A percentile compares a stretch with the other conserved stretches of the same genome.
These are phyloP conservation scores for Myochromella boudieri DNA, from an alignment of 768 basidiomycete genomes.

Conservation along the genomic window DNA sequence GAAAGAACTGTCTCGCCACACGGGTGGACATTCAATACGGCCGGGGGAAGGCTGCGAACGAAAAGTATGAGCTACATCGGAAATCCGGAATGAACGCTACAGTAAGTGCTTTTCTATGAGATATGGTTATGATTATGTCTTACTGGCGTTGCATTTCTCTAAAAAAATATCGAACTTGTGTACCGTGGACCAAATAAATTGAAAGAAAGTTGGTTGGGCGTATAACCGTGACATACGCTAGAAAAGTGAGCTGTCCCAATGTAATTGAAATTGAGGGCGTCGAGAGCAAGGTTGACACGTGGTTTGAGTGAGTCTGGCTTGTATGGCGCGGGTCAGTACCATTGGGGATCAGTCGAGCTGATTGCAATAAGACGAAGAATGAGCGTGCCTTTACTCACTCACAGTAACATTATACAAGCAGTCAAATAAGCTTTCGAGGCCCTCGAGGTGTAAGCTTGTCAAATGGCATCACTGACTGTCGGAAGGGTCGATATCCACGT, in stretches of 20 bases:
- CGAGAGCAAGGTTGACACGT: not conserved
- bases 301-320: no score
- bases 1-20: not conserved
- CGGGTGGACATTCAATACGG: not conserved
- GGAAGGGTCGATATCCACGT: no score
- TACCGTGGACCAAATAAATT: not conserved
- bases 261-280: not conserved
- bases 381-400: no score
- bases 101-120: no score
- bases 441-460: no score
- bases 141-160: not conserved
- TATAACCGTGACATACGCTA: constrained; percentile 7
- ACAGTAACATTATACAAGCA: no score
- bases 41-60: not conserved
- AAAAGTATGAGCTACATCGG: constrained; percentile 11
- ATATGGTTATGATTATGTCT: not conserved
- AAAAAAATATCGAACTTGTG: not conserved
- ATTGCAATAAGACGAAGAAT: no score
- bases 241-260: constrained; percentile 3
- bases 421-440: constrained; percentile 11
- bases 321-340: constrained; percentile 2
- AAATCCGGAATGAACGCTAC: no score
- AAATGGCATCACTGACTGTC: no score
- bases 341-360: no score
- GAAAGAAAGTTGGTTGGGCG: not conserved